Base-by-base conservation (phyloP, 495 filamentous ascomycete genomes). In the Elaphomyces granulatus region DNA sequence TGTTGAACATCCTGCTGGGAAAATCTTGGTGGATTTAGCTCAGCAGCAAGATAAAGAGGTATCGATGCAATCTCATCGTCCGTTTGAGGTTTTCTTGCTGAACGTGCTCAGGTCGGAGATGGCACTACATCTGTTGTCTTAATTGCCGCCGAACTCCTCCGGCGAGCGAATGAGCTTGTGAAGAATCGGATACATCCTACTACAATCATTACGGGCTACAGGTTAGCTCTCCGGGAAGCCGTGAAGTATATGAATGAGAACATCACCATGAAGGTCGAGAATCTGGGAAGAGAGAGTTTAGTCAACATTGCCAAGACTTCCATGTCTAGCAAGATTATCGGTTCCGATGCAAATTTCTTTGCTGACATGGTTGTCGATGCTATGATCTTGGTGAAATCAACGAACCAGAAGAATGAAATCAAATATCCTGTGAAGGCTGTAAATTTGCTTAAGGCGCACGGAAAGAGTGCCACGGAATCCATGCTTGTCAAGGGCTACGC, bases 361-460 rank as follows among this genome's bases (percentile, higher is more conserved):
- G 78, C 90, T 30, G 90, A 86, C 63, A 83, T 99, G 78, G 82
- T 82, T 16, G 92, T 96, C 38, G 87, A 96, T 61, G 90, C 87
- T 42, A 94, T 99, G 75, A 77, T 84, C 56, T 78, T 87, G 33
- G 92, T 99, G 47, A 94, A 93, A 71, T 77, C 80, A 21, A 83
- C 77, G 34, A 95, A 94, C 65, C 85, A 83, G 69, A 77, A 77
- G 58, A 75, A 71, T 59, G 90, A 99, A 58, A 61, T 74, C 51
- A 99, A 96, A 64, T 99, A 99, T 57, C 90, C 90, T 6, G 90
- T 99, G 45, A 99, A 96, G 71, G 90, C 90, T 20, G 92, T 99
- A 53, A 99, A 99, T 58, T 78, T 96, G 41, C 76, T 99, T 30
- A 99, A 99, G 64, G 92, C 90, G 6, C 90, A 99, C 57, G 90